These are phyloP conservation scores for Aspergillus steynii DNA, from an alignment of 495 filamentous ascomycete genomes.

Conservation along the genomic window DNA sequence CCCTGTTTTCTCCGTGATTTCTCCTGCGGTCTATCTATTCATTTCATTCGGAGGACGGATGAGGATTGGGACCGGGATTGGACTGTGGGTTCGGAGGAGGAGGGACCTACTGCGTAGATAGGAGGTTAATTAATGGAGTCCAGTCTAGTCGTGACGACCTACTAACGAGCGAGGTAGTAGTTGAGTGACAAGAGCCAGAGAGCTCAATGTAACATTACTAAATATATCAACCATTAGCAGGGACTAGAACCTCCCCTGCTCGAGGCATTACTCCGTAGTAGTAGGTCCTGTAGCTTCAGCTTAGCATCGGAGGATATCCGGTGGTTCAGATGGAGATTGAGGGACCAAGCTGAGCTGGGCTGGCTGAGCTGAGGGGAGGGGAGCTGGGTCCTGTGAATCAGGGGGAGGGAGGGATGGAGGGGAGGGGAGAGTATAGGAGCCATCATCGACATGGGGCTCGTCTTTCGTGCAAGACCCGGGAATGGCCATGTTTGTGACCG, in stretches of 20 bases:
- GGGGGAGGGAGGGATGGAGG: background rate
- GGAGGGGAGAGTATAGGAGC: background rate
- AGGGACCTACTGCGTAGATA: background rate
- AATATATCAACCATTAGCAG: background rate
- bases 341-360: background rate
- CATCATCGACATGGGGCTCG: background rate
- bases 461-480: background rate
- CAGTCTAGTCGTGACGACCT: too few relatives aligned
- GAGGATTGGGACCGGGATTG: too few relatives aligned
- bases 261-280: too few relatives aligned
- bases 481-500: background rate
- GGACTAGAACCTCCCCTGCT: background rate
- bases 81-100: too few relatives aligned
- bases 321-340: background rate
- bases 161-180: background rate
- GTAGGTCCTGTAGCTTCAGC: too few relatives aligned
- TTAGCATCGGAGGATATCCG: background rate
- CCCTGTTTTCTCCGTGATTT: too few relatives aligned
- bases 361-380: background rate
- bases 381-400: background rate
- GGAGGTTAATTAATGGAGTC: background rate
- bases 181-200: background rate
- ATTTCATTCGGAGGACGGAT: too few relatives aligned
- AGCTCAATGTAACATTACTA: background rate
- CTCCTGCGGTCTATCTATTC: too few relatives aligned